Evolutionary conservation across 208 protist species (phyloP).

Genomic region (Leptomonas pyrrhocoris): DNA sequence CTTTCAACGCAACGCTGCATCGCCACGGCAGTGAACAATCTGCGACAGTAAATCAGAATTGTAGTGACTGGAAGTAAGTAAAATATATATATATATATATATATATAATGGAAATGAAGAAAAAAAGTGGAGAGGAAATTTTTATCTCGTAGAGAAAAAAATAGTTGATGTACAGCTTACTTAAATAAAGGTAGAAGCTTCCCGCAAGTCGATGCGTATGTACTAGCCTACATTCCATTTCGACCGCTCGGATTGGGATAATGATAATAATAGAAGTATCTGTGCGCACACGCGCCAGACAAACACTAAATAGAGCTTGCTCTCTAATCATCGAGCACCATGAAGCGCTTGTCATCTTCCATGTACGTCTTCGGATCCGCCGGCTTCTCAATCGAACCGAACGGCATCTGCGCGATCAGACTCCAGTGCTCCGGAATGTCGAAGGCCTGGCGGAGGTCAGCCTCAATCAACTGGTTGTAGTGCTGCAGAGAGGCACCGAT

Average conservation of each 20-base stretch:
- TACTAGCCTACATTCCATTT: too few species aligned
- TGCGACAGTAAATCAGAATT: too few species aligned
- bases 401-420: slow-evolving; percentile 67
- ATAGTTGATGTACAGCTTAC: too few species aligned
- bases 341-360: slow-evolving; percentile 42
- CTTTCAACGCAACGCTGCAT: too few species aligned
- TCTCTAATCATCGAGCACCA: slow-evolving; percentile 34
- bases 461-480: slow-evolving; percentile 56
- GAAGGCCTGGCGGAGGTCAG: slow-evolving; percentile 32
- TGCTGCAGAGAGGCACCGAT: slow-evolving; percentile 62
- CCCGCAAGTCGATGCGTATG: too few species aligned
- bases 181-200: too few species aligned
- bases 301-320: background rate
- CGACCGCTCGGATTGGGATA: too few species aligned
- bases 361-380: slow-evolving; percentile 45
- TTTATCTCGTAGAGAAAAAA: too few species aligned
- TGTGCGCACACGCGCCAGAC: background rate
- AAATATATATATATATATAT: too few species aligned
- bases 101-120: background rate
- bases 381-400: slow-evolving; percentile 48
- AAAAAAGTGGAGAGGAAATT: background rate
- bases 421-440: slow-evolving; percentile 48
- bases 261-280: background rate
- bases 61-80: too few species aligned
- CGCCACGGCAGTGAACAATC: too few species aligned